Percentiles rank a stretch among this genome's conserved stretches.
These are phyloP conservation scores for Leishmania major DNA, from an alignment of 208 protist species.

Conservation along the genomic window DNA sequence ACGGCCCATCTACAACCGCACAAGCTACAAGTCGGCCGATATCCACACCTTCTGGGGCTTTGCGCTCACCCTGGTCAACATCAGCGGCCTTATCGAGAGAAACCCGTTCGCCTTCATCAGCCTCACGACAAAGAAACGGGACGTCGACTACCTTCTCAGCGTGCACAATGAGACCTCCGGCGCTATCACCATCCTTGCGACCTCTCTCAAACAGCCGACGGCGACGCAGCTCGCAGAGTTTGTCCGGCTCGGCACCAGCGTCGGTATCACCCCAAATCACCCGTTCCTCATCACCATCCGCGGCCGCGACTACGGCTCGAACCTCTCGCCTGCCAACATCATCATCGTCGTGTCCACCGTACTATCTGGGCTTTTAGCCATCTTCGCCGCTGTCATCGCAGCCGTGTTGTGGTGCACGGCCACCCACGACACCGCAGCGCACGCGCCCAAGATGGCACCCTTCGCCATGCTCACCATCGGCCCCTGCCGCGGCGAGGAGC, in stretches of 20 bases:
- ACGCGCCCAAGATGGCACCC: slow-evolving; percentile 74
- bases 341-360: slow-evolving; percentile 5
- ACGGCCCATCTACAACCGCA: slow-evolving; percentile 56
- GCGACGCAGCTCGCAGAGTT: neutral
- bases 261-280: slow-evolving; percentile 8
- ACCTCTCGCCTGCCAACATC: slow-evolving; percentile 13
- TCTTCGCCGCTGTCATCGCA: slow-evolving; percentile 30
- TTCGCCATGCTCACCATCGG: slow-evolving; percentile 80
- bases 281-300: slow-evolving; percentile 12
- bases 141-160: neutral
- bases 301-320: slow-evolving; percentile 3
- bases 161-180: neutral
- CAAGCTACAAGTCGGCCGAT: neutral
- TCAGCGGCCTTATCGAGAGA: slow-evolving; percentile 33
- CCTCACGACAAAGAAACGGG: neutral
- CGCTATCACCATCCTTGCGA: neutral
- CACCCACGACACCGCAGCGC: slow-evolving; percentile 56
- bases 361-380: slow-evolving; percentile 18
- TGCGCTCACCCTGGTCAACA: slow-evolving; percentile 34
- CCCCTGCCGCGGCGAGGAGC: slow-evolving; percentile 53
- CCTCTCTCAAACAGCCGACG: neutral
- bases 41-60: slow-evolving; percentile 77
- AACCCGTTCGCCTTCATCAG: neutral
- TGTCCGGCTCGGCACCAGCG: neutral
- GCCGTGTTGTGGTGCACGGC: slow-evolving; percentile 27